Conservation (phyloP, 75 land plant genomes). For the Ceratopteris richardii region DNA sequence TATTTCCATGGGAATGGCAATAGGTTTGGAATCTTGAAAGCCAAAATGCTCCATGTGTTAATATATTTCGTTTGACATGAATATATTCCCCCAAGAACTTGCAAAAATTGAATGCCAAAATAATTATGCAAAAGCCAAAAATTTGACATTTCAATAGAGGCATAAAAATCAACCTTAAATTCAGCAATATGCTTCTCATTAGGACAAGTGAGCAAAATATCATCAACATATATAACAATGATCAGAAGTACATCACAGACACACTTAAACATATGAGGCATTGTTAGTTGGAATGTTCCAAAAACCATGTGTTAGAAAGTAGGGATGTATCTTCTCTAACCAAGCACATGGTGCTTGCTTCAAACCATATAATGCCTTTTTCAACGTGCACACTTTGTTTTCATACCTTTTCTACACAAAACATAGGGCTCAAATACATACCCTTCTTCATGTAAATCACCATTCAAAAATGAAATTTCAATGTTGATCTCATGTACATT, state of each 20-base stretch:
- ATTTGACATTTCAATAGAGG: not conserved
- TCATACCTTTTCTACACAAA: conserved; percentile 2
- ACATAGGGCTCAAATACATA: not conserved
- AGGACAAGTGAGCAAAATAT: conserved; percentile 5
- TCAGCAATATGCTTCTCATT: not conserved
- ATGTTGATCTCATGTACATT: conserved; percentile 8
- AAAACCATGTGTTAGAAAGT: not conserved
- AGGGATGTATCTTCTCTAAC: conserved; percentile 5
- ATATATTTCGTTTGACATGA: not conserved
- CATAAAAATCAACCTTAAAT: not conserved
- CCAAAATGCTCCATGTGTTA: not conserved
- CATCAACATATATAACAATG: conserved; percentile 17
- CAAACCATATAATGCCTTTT: conserved; percentile 17
- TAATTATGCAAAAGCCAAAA: not conserved
- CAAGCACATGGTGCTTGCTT: conserved; percentile 16
- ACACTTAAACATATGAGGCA: conserved; percentile 4
- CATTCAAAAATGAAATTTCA: not conserved
- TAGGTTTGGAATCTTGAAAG: not conserved
- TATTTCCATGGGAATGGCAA: not conserved
- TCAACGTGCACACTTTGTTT: conserved; percentile 11
- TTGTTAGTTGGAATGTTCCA: conserved; percentile 6
- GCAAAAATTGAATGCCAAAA: too few relatives aligned
- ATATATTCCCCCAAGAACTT: not conserved
- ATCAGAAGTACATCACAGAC: not conserved
- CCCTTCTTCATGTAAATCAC: conserved; percentile 1